A percentile compares a stretch with the other conserved stretches of the same genome.
Evolutionary conservation across 305 asterid species (phyloP).

Genomic region (Stenogyne calaminthoides): DNA sequence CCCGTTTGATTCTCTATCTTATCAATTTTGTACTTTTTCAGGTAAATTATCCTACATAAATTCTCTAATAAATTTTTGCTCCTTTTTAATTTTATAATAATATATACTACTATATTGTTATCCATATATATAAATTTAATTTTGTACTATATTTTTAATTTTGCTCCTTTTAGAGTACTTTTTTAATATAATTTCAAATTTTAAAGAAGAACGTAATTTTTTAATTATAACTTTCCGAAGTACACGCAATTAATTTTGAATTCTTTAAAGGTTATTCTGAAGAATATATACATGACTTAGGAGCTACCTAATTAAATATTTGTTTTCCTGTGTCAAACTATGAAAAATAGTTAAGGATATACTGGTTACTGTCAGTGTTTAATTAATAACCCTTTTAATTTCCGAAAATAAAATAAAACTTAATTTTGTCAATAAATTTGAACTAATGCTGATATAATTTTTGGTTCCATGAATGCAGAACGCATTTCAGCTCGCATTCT

Average conservation of each 20-base stretch:
- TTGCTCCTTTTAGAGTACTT: no score
- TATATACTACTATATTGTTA: no score
- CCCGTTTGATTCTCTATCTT: constrained; percentile 61
- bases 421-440: not conserved
- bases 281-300: not conserved
- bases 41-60: constrained; percentile 24
- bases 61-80: not conserved
- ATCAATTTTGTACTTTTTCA: constrained; percentile 77
- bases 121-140: no score
- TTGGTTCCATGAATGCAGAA: constrained; percentile 45
- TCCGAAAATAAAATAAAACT: no score
- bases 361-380: no score
- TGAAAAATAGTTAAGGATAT: not conserved
- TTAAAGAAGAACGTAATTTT: no score
- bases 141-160: no score
- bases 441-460: constrained; percentile 2
- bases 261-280: not conserved
- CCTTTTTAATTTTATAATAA: not conserved
- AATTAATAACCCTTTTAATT: no score
- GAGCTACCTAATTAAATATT: no score
- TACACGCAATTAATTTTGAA: not conserved
- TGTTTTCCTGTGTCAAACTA: not conserved
- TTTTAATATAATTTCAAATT: no score
- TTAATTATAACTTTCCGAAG: not conserved
- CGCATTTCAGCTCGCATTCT: constrained; percentile 87